Base-by-base conservation (phyloP, 768 basidiomycete genomes). In the Boletus coccyginus region DNA sequence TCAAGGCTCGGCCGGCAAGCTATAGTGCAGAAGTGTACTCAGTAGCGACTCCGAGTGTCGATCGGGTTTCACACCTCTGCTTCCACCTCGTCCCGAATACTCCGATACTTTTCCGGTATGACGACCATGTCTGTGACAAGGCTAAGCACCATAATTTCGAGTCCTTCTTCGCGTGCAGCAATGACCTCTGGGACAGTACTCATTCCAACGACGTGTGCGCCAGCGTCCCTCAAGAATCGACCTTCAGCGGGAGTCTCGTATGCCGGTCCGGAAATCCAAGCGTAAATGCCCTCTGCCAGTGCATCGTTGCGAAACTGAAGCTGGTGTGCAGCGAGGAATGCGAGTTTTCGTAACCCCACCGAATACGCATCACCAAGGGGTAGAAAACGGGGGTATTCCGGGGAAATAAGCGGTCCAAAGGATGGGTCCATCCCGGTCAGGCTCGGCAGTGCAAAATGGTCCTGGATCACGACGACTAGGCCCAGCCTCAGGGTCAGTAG, bases 131-230 rank as follows among this genome's bases (percentile, higher is more conserved):
- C 95, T 27, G 92, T 94, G 29, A 93, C 88, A 53, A 95, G 78
- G 62, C 89, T 93, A 42, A 95, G 74, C 5, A 89, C 92, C 72
- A 90, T 76, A 49, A 89, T 83, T 52, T 89, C 80, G 53, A 95
- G 62, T 0, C 86, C 88, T 65, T 86, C 88, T 66, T 92, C 85
- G 46, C 84, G 73, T 10, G 88, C 93, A 0, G 84, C 88, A 24
- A 94, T 75, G 27, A 95, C 93, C 72, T 95, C 93, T 0, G 92
- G 93, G 16, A 94, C 82, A 0, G 94, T 95, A 62, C 90, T 92
- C 93, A 95, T 95, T 2, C 94, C 93, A 2, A 95, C 94, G n/a
- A 94, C 88, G 62, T 92, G 91, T 1, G 88, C 93, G 4, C 93
- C 93, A 0, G 83, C 84, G 9, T 74, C 72, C 16, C 88, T 75